Percentiles rank a stretch among this genome's conserved stretches.
Conservation (phyloP, 2,329 filamentous ascomycete genomes). For the Clonostachys chloroleuca region DNA sequence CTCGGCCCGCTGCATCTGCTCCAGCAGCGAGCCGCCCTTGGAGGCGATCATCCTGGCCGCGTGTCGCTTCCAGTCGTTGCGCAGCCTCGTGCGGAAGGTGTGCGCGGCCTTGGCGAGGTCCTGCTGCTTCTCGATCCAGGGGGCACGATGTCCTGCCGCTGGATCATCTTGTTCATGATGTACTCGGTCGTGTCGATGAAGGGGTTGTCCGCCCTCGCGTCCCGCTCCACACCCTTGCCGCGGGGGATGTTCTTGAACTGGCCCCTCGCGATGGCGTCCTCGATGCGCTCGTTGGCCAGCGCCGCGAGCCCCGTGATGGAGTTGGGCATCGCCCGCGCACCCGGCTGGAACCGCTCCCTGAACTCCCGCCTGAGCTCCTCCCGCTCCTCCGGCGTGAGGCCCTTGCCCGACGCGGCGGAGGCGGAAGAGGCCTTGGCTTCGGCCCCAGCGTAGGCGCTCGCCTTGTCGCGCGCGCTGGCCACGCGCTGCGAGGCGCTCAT, state of each 20-base stretch:
- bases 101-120: slow-evolving; percentile 68
- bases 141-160: slow-evolving; percentile 90
- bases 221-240: slow-evolving; percentile 74
- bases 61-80: slow-evolving; percentile 81
- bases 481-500: slow-evolving; percentile 39
- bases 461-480: slow-evolving; percentile 53
- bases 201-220: slow-evolving; percentile 76
- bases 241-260: slow-evolving; percentile 82
- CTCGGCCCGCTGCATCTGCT: slow-evolving; percentile 67
- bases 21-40: slow-evolving; percentile 67
- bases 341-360: slow-evolving; percentile 74
- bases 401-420: slow-evolving; percentile 17
- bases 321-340: slow-evolving; percentile 68
- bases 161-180: slow-evolving; percentile 98
- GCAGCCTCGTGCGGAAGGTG: slow-evolving; percentile 68
- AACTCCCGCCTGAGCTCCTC: slow-evolving; percentile 70
- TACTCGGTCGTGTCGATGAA: slow-evolving; percentile 97
- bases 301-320: slow-evolving; percentile 74
- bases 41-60: slow-evolving; percentile 75
- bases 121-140: slow-evolving; percentile 99
- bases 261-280: slow-evolving; percentile 86
- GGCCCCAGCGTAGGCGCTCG: slow-evolving; percentile 43
- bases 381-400: slow-evolving; percentile 66
- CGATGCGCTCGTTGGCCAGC: slow-evolving; percentile 86
- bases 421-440: slow-evolving; percentile 33